These are phyloP conservation scores for Ceraceosorus bombacis DNA, from an alignment of 1,284 basidiomycete genomes.

Conservation along the genomic window DNA sequence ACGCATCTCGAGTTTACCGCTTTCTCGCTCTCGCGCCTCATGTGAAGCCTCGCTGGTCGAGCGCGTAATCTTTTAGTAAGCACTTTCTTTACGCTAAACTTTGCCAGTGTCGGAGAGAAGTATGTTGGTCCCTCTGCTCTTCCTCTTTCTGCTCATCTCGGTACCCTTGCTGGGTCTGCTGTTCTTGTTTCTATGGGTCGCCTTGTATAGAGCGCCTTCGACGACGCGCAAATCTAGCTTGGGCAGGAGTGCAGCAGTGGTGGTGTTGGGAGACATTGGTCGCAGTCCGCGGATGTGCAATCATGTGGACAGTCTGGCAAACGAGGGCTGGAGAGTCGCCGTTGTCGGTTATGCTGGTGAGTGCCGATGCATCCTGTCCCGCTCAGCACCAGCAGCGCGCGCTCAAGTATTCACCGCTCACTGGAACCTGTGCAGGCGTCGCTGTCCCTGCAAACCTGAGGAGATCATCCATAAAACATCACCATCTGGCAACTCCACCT, in stretches of 20 bases:
- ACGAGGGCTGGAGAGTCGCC: conserved; percentile 68
- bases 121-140: not conserved
- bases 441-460: conserved; percentile 24
- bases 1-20: too few species aligned
- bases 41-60: too few species aligned
- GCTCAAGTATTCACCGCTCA: conserved; percentile 1
- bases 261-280: conserved; percentile 93
- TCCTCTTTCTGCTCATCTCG: conserved; percentile 9
- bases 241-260: conserved; percentile 59
- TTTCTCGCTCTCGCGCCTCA: too few species aligned
- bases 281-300: conserved; percentile 98
- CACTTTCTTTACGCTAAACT: too few species aligned
- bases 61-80: too few species aligned
- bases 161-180: conserved; percentile 18
- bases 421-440: conserved; percentile 15
- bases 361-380: conserved; percentile 19
- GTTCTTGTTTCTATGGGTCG: conserved; percentile 30
- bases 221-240: conserved; percentile 16
- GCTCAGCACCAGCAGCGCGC: not conserved
- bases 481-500: conserved; percentile 62
- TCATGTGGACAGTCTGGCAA: conserved; percentile 84
- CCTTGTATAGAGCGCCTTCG: conserved; percentile 20
- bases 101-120: too few species aligned
- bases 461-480: conserved; percentile 33
- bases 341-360: conserved; percentile 79